A percentile compares a stretch with the other conserved stretches of the same genome.
phyloP scores from a whole-genome alignment of 2,329 filamentous ascomycete species.

The Didymella keratinophila region DNA sequence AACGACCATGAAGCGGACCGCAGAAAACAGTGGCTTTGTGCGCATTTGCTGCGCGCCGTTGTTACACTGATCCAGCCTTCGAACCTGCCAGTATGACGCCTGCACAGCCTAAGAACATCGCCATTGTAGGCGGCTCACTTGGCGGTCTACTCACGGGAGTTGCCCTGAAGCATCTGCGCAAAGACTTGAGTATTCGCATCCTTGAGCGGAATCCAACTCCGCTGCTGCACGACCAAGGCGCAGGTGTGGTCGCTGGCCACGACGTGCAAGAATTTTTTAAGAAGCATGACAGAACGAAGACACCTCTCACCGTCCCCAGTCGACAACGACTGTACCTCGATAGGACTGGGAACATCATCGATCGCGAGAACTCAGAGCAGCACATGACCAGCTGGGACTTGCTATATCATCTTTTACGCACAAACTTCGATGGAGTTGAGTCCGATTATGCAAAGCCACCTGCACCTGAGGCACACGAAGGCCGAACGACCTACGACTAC shows the following conservation, averaged over 20 bases:
- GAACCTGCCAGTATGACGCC: slow-evolving; percentile 16
- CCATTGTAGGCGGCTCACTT: slow-evolving; percentile 35
- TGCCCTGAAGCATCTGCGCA: slow-evolving; percentile 33
- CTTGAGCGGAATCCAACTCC: slow-evolving; percentile 38
- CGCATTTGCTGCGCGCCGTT: not conserved
- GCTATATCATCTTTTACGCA: slow-evolving; percentile 36
- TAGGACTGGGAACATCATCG: slow-evolving; percentile 28
- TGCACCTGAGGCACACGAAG: slow-evolving; percentile 22
- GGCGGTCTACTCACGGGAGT: slow-evolving; percentile 35
- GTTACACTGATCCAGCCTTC: not conserved
- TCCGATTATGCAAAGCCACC: slow-evolving; percentile 31
- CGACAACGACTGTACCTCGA: slow-evolving; percentile 34
- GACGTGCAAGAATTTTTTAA: slow-evolving; percentile 36
- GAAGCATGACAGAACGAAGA: slow-evolving; percentile 30
- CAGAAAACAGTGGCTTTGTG: not conserved
- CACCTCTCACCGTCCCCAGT: slow-evolving; percentile 28
- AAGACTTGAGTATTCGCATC: slow-evolving; percentile 34
- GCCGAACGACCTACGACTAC: slow-evolving; percentile 28
- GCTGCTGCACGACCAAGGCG: slow-evolving; percentile 40
- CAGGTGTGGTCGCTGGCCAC: slow-evolving; percentile 34
- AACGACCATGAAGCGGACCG: not conserved
- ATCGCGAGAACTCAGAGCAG: slow-evolving; percentile 30
- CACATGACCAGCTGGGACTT: slow-evolving; percentile 44
- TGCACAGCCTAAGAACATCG: slow-evolving; percentile 31
- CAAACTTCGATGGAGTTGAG: slow-evolving; percentile 36